Evolutionary conservation across 108 stramenopile species (phyloP), one percentile per base, ranked within the genome.

Genomic region (Skeletonema menzelii): DNA sequence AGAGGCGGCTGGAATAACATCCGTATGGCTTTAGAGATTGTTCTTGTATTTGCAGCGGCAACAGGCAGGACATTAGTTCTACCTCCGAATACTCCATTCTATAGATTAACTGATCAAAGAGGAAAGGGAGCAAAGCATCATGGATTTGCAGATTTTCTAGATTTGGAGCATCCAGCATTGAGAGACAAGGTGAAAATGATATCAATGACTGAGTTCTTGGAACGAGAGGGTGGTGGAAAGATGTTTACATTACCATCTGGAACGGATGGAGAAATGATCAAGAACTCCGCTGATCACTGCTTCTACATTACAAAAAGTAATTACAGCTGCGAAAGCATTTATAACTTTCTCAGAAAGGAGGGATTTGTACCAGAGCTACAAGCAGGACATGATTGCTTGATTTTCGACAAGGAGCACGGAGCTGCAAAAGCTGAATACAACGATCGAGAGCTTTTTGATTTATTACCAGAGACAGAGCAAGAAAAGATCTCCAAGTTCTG

Each of bases 61-160:
- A 94, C 91, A 13, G 93, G 95, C 46, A 67, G 96, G 30, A 93
- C 92, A 4, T 60, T 97, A 27, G 94, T 97, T 0, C 55, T 97
- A 32, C 96, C 96, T 27, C 96, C 96, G 15, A 85, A 87, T 24
- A 57, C 83, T 49, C 89, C 88, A 1, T 67, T 93, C 27, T 97
- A 97, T 73, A 47, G 95, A 13, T 70, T 96, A 40, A 59, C 79
- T 11, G 79, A 82, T 37, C 91, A 93, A 69, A 88, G 74, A 74
- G 32, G 64, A 26, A 15, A 77, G 76, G 34, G 67, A 31, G 65
- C 82, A 15, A 59, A 53, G 60, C 44, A 59, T 42, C 17, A 35
- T 86, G 88, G 65, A 85, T 76, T 88, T 95, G 72, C 82, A 5
- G 80, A 77, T 34, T 88, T 88, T 64, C 69, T 83, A 1, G 38